Evolutionary conservation across 1,284 basidiomycete species (phyloP).

Genomic region (Naganishia albida): DNA sequence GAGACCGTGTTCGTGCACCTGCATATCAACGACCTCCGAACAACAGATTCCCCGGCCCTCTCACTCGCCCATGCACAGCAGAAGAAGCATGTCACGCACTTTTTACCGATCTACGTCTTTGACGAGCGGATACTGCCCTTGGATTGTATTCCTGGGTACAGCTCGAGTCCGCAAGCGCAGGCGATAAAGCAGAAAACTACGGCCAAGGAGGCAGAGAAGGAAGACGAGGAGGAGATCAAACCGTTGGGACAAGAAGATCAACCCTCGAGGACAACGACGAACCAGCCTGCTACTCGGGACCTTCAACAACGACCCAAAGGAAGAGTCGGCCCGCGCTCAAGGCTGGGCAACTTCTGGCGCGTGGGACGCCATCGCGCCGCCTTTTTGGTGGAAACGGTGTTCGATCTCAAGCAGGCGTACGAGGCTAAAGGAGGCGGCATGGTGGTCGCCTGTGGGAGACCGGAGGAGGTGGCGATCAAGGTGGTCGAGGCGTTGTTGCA

Average conservation of each 20-base stretch:
- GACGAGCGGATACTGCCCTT: conserved; percentile 60
- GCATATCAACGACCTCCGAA: conserved; percentile 53
- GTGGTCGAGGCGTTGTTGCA: conserved; percentile 52
- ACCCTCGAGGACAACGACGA: conserved; percentile 7
- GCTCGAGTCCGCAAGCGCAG: conserved; percentile 34
- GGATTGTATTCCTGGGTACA: conserved; percentile 54
- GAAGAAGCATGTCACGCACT: conserved; percentile 51
- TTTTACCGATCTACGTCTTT: conserved; percentile 61
- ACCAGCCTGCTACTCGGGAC: conserved; percentile 14
- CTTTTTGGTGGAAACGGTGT: conserved; percentile 59
- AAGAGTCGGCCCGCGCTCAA: conserved; percentile 42
- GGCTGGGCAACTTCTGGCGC: conserved; percentile 58
- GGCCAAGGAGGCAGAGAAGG: conserved; percentile 21
- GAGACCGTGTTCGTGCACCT: conserved; percentile 41
- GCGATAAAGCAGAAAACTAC: conserved; percentile 9
- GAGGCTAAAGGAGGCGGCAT: conserved; percentile 55
- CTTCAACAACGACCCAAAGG: neutral
- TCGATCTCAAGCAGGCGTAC: conserved; percentile 55
- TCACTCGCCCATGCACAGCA: conserved; percentile 47
- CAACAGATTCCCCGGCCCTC: conserved; percentile 59
- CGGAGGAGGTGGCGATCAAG: conserved; percentile 53
- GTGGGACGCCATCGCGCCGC: conserved; percentile 53
- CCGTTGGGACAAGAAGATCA: conserved; percentile 25
- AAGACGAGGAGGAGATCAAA: conserved; percentile 30
- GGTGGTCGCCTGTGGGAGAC: conserved; percentile 57